Evolutionary conservation across 1,284 basidiomycete species (phyloP), one percentile per base, ranked within the genome.

Genomic region (Trametes hirsuta): DNA sequence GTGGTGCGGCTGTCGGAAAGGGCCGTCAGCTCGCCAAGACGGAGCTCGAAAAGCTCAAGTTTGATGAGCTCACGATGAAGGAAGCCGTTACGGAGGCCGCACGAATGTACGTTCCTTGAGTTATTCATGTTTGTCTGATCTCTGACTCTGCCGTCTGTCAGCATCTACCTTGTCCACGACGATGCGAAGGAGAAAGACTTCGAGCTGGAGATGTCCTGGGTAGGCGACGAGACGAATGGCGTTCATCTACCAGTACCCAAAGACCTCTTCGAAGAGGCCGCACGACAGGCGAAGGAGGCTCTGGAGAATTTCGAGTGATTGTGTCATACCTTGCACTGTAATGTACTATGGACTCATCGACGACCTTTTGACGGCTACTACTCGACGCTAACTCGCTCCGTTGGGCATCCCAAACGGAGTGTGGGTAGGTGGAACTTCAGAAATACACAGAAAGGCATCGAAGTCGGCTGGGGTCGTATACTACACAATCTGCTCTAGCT

Each of bases 121-220:
- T 48, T 53, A 36, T 6, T 53, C 2, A 35, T 24, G 1, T 36
- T 25, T 25, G 15, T 15, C 9, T 30, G 37, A 22, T 24, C 3
- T 24, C 3, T 40, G 22, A 44, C 59, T 8, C 44, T 42, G 4
- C 34, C 24, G 21, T 12, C 14, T 5, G 44, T 3, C 71, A 98
- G 96, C 74, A 97, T 99, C 73, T 95, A 98, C 78, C 86, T 96
- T 58, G 95, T 97, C 14, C 97, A 99, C 73, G 97, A 99, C 66
- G 97, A 99, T 69, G 83, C 93, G 59, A 98, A 98, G 75, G 97
- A 99, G 78, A 97, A 97, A 74, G 92, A 95, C 55, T 99, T 99
- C 69, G 97, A 99, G 75, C 84, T 99, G 24, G 97, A 99, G 76
- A 86, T 99, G 83, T 94, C 95, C 40, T 99, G 97, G 97, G 87